phyloP scores from a whole-genome alignment of 2,329 filamentous ascomycete genomes.

The Lecanicillium sp. region DNA sequence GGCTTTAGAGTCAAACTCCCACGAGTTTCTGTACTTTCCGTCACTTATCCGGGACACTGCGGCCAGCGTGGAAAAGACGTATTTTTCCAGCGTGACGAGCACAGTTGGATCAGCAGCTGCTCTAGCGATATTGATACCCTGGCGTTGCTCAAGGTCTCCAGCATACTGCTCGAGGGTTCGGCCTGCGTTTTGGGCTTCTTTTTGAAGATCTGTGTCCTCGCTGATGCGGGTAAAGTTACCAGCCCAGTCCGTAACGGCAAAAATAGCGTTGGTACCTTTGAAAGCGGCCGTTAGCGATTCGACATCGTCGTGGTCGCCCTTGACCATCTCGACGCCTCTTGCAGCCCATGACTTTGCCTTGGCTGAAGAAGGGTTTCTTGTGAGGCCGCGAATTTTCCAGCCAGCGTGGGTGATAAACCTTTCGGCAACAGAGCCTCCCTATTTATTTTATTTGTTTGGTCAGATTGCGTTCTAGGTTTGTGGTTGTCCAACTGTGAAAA shows the following conservation, averaged over 20 bases:
- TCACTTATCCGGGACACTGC: conserved; percentile 26
- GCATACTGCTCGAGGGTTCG: conserved; percentile 13
- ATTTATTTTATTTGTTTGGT: no score
- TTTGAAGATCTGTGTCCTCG: conserved; percentile 6
- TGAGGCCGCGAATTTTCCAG: conserved; percentile 17
- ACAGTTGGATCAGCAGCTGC: conserved; percentile 26
- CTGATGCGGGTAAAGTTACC: conserved; percentile 9
- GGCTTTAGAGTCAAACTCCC: conserved; percentile 34
- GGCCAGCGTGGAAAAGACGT: conserved; percentile 29
- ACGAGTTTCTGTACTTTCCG: conserved; percentile 30
- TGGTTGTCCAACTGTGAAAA: no score
- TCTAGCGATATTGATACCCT: conserved; percentile 26
- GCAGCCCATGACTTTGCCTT: conserved; percentile 12
- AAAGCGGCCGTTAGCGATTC: conserved; percentile 14
- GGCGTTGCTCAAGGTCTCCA: conserved; percentile 23
- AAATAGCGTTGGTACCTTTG: conserved; percentile 17
- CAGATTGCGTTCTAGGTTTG: no score
- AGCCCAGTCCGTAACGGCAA: conserved; percentile 21
- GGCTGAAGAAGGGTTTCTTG: conserved; percentile 13
- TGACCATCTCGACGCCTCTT: conserved; percentile 15
- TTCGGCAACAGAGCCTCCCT: conserved; percentile 29
- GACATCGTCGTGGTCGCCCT: conserved; percentile 13
- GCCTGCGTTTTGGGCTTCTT: conserved; percentile 7
- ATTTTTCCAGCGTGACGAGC: conserved; percentile 22
- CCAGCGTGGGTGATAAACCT: conserved; percentile 27